Evolutionary conservation across 805 yeast genomes (phyloP).

Genomic region (Kodamaea leandrae): DNA sequence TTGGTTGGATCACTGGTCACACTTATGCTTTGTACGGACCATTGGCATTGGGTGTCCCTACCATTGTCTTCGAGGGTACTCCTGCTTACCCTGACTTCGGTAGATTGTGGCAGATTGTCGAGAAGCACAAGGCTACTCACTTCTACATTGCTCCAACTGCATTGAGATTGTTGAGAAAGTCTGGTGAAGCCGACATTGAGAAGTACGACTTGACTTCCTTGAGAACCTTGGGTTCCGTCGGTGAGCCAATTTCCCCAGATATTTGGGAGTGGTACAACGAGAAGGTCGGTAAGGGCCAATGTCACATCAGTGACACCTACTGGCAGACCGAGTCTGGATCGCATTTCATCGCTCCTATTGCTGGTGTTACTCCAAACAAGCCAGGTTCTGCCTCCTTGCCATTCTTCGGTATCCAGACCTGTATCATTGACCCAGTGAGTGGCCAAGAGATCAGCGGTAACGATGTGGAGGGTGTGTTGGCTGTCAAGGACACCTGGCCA

Average conservation of each 20-base stretch:
- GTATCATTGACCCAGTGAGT: conserved; percentile 68
- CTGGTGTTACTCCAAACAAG: conserved; percentile 73
- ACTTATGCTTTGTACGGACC: conserved; percentile 84
- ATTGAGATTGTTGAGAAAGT: conserved; percentile 68
- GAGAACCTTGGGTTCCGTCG: conserved; percentile 77
- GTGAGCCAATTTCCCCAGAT: conserved; percentile 84
- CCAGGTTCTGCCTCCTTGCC: conserved; percentile 87
- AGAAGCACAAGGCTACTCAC: conserved; percentile 68
- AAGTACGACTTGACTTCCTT: conserved; percentile 61
- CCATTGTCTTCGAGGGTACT: conserved; percentile 82
- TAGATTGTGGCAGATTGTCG: conserved; percentile 77
- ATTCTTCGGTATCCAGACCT: conserved; percentile 76
- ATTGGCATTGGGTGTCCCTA: conserved; percentile 68
- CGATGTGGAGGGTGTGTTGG: conserved; percentile 79
- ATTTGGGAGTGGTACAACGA: conserved; percentile 86
- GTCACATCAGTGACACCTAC: conserved; percentile 78
- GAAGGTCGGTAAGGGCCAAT: conserved; percentile 64
- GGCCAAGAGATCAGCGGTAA: conserved; percentile 68
- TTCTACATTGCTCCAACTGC: conserved; percentile 88
- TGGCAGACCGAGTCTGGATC: conserved; percentile 91
- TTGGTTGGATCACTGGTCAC: conserved; percentile 92
- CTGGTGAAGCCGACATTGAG: conserved; percentile 63
- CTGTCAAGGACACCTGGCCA: conserved; percentile 75
- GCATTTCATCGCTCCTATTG: conserved; percentile 73
- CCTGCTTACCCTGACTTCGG: conserved; percentile 82